Evolutionary conservation across 2,329 filamentous ascomycete species (phyloP).

Genomic region (Pyricularia pennisetigena): DNA sequence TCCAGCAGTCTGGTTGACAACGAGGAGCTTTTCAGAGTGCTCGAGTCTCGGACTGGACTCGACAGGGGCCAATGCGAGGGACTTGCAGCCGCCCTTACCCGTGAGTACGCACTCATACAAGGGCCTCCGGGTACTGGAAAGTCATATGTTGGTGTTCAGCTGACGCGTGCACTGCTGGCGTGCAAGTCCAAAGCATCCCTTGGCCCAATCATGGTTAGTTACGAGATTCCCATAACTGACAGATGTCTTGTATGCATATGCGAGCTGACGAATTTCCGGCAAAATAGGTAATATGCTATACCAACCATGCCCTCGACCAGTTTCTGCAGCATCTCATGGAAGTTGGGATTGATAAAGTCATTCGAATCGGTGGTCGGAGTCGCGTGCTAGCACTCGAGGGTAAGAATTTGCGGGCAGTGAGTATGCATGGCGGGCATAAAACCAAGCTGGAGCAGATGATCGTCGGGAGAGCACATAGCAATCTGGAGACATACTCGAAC

Average conservation of each 20-base stretch:
- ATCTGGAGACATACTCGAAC: not conserved
- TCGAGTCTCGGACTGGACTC: conserved; percentile 30
- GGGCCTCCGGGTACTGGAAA: conserved; percentile 66
- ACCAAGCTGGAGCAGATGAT: not conserved
- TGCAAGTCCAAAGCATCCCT: conserved; percentile 27
- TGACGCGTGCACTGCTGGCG: conserved; percentile 45
- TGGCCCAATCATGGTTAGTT: conserved; percentile 30
- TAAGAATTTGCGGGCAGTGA: not conserved
- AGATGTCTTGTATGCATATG: not conserved
- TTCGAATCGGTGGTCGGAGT: conserved; percentile 43
- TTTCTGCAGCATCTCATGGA: conserved; percentile 50
- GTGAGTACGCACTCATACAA: conserved; percentile 52
- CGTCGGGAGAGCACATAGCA: not conserved
- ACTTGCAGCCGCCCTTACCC: conserved; percentile 40
- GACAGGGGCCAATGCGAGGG: conserved; percentile 42
- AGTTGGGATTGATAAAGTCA: conserved; percentile 34
- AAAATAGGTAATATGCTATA: conserved; percentile 35
- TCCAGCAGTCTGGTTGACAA: conserved; percentile 8
- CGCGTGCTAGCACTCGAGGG: conserved; percentile 6
- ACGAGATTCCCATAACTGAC: not conserved
- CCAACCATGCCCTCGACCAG: conserved; percentile 40
- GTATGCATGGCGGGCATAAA: not conserved
- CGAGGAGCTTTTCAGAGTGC: conserved; percentile 8
- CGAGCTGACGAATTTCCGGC: not conserved
- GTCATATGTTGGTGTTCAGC: conserved; percentile 45